These are phyloP conservation scores for Solanum paucissectum DNA, from an alignment of 257 asterid genomes.

Conservation along the genomic window DNA sequence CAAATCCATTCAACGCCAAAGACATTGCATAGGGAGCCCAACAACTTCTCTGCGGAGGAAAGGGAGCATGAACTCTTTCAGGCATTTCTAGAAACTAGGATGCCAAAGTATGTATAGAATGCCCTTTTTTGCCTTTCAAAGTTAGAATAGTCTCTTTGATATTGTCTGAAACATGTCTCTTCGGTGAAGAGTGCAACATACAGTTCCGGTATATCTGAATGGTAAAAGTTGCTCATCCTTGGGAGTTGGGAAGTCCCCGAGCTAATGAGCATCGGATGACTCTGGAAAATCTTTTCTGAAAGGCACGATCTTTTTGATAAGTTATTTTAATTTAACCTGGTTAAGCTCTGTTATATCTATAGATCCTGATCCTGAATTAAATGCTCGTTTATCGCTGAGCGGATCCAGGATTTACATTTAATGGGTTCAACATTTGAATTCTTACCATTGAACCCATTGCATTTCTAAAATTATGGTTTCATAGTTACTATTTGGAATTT, in stretches of 20 bases:
- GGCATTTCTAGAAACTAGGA: constrained; percentile 30
- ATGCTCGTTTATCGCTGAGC: not conserved
- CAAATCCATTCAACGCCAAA: constrained; percentile 28
- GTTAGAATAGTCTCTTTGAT: not conserved
- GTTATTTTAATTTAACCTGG: not conserved
- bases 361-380: not conserved
- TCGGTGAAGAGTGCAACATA: not conserved
- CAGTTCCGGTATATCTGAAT: not conserved
- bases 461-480: not conserved
- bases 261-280: not conserved
- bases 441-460: not conserved
- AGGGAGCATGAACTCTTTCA: constrained; percentile 43
- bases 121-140: not conserved
- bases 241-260: not conserved
- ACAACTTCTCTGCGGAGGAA: constrained; percentile 31
- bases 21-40: constrained; percentile 30
- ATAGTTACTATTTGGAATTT: not conserved
- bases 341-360: not conserved
- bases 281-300: not conserved
- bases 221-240: not conserved
- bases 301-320: not conserved
- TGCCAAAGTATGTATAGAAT: constrained; percentile 38
- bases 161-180: not conserved
- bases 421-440: not conserved
- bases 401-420: not conserved